Evolutionary conservation across 331 rosid species (phyloP).

Genomic region (Pyracantha coccinea): DNA sequence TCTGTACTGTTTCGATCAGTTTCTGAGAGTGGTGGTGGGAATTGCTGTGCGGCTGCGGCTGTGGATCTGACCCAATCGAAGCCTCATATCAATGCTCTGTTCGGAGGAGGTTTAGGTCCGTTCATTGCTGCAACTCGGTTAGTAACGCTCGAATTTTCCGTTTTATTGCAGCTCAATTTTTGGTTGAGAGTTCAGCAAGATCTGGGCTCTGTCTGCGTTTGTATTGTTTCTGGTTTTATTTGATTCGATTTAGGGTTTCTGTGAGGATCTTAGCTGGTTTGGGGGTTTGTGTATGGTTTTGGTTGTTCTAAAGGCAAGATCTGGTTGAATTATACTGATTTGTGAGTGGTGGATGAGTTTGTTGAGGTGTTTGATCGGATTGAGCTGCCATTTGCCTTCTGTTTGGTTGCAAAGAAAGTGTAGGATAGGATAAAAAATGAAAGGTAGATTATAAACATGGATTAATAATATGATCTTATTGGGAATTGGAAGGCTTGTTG

Average conservation of each 20-base stretch:
- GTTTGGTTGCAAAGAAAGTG: neutral
- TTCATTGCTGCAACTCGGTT: slow-evolving; percentile 9
- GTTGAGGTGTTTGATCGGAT: neutral
- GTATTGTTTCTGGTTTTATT: slow-evolving; percentile 3
- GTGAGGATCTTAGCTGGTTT: slow-evolving; percentile 10
- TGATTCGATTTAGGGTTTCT: neutral
- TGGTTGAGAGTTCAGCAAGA: slow-evolving; percentile 17
- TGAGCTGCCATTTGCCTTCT: neutral
- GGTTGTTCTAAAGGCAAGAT: slow-evolving; percentile 2
- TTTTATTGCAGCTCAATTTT: neutral
- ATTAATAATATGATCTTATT: neutral
- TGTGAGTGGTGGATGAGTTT: neutral
- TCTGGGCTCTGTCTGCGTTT: slow-evolving; percentile 25
- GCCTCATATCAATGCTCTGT: slow-evolving; percentile 31
- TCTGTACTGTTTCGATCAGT: neutral
- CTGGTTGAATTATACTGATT: neutral
- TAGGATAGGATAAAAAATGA: neutral
- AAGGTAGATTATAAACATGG: neutral
- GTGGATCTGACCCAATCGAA: slow-evolving; percentile 31
- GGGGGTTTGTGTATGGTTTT: neutral
- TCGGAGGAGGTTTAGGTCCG: slow-evolving; percentile 34
- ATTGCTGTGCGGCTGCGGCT: slow-evolving; percentile 12
- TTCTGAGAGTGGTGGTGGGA: neutral
- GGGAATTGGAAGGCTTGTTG: neutral
- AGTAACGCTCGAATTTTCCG: neutral